Base-by-base conservation (phyloP, 768 basidiomycete genomes). In the Hortiboletus campestris region DNA sequence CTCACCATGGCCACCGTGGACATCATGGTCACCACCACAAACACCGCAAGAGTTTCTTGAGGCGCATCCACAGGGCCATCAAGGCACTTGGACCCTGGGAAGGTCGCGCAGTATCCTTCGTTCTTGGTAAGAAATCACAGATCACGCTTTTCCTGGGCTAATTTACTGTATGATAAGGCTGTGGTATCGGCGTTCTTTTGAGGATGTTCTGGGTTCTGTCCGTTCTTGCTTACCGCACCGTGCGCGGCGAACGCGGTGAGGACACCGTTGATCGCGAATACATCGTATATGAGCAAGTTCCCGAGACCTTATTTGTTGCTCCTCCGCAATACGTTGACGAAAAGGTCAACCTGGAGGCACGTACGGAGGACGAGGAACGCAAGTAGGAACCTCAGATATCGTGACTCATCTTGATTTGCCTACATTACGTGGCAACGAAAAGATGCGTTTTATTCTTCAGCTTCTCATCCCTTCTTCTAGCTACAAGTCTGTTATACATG, bases 41-140 rank as follows among this genome's bases (percentile, higher is more conserved):
- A n/a, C 69, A 67, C 31, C 66, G 59, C 57, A 67, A 73, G 50
- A 72, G 79, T 34, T 89, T 89, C 79, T 55, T 80, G 45, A 73
- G 68, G 43, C 84, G 91, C 44, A 72, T 92, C 58, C 82, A 85
- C 63, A 73, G 72, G 51, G 86, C 89, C 3, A 71, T 92, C 51
- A 83, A 83, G 75, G 70, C 80, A 9, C 81, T 93, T 16, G 88
- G 89, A 13, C 83, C 83, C 19, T 92, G 91, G 89, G 91, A 93
- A 71, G 89, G 89, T 48, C 79, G 89, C 47, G 84, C 84, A 11
- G 85, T 93, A 16, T 85, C 91, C 4, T 93, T 93, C 57, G 90
- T 93, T 53, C 79, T 93, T 17, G 91, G 90, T 83, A 48, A 63
- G 82, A 77, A 31, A 25, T 41, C 6, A 4, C 2, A 4, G 10